A percentile compares a stretch with the other conserved stretches of the same genome.
Evolutionary conservation across 352 stramenopile genomes (phyloP).

Genomic region (Pythium plurisporium): DNA sequence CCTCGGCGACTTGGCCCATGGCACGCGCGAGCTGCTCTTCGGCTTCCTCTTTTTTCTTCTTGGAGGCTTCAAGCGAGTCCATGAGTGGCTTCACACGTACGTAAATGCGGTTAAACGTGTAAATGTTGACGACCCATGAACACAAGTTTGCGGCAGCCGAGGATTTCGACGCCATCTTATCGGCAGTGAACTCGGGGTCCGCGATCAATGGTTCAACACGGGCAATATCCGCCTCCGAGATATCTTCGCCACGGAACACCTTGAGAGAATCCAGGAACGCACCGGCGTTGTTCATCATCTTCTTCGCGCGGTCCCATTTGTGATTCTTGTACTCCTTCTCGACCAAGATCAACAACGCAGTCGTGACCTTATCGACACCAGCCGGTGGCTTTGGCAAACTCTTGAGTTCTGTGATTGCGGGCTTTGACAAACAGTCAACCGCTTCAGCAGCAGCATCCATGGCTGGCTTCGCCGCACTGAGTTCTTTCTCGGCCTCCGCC

Average conservation of each 20-base stretch:
- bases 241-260: slow-evolving; percentile 89
- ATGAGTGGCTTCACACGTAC: slow-evolving; percentile 93
- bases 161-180: slow-evolving; percentile 93
- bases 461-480: slow-evolving; percentile 93
- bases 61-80: slow-evolving; percentile 85
- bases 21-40: slow-evolving; percentile 79
- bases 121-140: slow-evolving; percentile 93
- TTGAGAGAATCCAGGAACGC: slow-evolving; percentile 89
- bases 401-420: slow-evolving; percentile 97
- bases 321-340: slow-evolving; percentile 93
- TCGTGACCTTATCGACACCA: slow-evolving; percentile 89
- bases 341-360: slow-evolving; percentile 88
- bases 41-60: slow-evolving; percentile 63
- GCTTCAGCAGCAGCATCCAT: slow-evolving; percentile 95
- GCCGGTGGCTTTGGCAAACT: slow-evolving; percentile 93
- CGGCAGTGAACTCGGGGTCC: slow-evolving; percentile 90
- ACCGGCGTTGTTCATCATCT: slow-evolving; percentile 94
- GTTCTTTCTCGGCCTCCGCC: slow-evolving; percentile 92
- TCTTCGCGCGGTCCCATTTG: slow-evolving; percentile 93
- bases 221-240: slow-evolving; percentile 79
- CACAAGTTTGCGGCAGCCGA: slow-evolving; percentile 88
- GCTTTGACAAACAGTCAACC: slow-evolving; percentile 96
- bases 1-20: slow-evolving; percentile 74
- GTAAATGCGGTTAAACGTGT: slow-evolving; percentile 91
- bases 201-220: slow-evolving; percentile 84